Percentiles rank a stretch among this genome's conserved stretches.
These are phyloP conservation scores for Solanum dulcamara DNA, from an alignment of 257 asterid genomes.

Conservation along the genomic window DNA sequence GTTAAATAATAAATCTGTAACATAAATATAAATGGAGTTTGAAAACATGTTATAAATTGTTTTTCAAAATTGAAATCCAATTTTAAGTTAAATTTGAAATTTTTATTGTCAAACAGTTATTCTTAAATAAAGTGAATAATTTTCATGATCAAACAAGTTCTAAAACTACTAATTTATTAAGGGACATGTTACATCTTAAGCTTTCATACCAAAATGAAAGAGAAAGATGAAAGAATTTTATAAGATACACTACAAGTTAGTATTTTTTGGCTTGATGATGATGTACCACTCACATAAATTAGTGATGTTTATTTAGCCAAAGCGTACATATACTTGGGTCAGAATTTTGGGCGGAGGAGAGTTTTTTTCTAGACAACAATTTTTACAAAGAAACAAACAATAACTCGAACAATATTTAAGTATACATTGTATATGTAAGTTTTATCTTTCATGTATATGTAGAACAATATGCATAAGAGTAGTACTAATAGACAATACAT, in stretches of 20 bases:
- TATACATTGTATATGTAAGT: neutral
- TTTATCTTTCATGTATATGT: neutral
- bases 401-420: neutral
- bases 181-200: neutral
- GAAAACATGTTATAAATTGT: neutral
- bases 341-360: neutral
- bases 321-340: too few species aligned
- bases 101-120: neutral
- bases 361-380: neutral
- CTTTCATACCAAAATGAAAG: neutral
- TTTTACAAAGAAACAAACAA: neutral
- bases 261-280: too few species aligned
- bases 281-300: too few species aligned
- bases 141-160: neutral
- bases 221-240: too few species aligned
- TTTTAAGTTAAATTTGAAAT: neutral
- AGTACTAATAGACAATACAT: neutral
- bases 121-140: neutral
- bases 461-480: neutral
- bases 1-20: too few species aligned
- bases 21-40: too few species aligned
- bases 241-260: too few species aligned
- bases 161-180: neutral
- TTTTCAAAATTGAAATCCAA: neutral
- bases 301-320: too few species aligned